Conservation (phyloP, 1,284 basidiomycete species). For the Heliocybe sulcata region DNA sequence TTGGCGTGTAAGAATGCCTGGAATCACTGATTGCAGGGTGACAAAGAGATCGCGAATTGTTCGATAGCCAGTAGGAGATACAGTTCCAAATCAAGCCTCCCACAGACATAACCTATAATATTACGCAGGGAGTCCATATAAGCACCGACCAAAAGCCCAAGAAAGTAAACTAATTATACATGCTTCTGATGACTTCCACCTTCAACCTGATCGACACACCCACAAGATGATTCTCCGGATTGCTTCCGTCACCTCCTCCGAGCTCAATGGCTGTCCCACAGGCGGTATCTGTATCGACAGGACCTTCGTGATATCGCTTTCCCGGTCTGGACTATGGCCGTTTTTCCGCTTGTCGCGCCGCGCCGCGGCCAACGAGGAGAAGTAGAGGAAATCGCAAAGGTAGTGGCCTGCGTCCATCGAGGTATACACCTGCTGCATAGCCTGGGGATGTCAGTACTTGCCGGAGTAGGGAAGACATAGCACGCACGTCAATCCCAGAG, state of each 20-base stretch:
- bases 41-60: too few relatives aligned
- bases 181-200: background rate
- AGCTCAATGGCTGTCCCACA: slow-evolving; percentile 48
- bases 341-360: slow-evolving; percentile 43
- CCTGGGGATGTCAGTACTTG: background rate
- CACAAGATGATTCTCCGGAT: slow-evolving; percentile 52
- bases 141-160: background rate
- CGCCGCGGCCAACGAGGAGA: slow-evolving; percentile 63
- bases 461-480: background rate
- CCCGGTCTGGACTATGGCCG: slow-evolving; percentile 13
- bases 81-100: background rate
- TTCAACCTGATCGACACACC: slow-evolving; percentile 22
- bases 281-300: slow-evolving; percentile 70
- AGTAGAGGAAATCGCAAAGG: slow-evolving; percentile 73
- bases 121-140: background rate
- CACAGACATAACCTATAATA: background rate
- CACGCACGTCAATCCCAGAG: slow-evolving; percentile 49
- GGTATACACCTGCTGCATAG: slow-evolving; percentile 48
- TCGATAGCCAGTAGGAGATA: background rate
- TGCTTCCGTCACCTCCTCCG: slow-evolving; percentile 60
- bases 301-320: slow-evolving; percentile 34
- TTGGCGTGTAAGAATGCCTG: too few relatives aligned
- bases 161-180: background rate
- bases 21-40: too few relatives aligned
- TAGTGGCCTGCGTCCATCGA: slow-evolving; percentile 75